A percentile compares a stretch with the other conserved stretches of the same genome.
Conservation (phyloP, 164 flowering plant genomes). For the Vitis riparia region DNA sequence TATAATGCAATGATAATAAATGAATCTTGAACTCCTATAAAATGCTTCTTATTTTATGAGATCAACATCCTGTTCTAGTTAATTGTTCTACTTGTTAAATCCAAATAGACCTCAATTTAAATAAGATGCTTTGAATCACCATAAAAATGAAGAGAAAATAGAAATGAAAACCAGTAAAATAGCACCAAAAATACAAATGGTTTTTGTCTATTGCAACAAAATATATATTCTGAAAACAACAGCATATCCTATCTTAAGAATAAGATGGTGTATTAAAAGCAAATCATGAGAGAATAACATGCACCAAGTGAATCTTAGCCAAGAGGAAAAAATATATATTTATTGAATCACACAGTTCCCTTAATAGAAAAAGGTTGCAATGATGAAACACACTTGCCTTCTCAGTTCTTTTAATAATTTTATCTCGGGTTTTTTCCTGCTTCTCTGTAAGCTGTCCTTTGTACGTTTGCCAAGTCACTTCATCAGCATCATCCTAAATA, state of each 20-base stretch:
- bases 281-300: no score
- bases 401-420: conserved; percentile 80
- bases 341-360: not conserved
- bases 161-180: not conserved
- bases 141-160: not conserved
- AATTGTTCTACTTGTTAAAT: no score
- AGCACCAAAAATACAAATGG: not conserved
- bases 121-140: not conserved
- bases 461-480: conserved; percentile 93
- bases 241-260: not conserved
- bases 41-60: no score
- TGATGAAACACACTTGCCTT: conserved; percentile 51
- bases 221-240: not conserved
- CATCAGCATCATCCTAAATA: conserved; percentile 68
- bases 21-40: no score
- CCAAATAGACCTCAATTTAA: not conserved
- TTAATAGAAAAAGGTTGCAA: not conserved
- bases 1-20: no score
- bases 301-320: no score
- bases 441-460: conserved; percentile 96
- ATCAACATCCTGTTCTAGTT: no score
- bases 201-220: no score
- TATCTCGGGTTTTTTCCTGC: conserved; percentile 94
- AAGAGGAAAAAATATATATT: no score
- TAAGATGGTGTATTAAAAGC: no score